A percentile compares a stretch with the other conserved stretches of the same genome.
Evolutionary conservation across 2,329 filamentous ascomycete genomes (phyloP).

Genomic region (Aspergillus tubingensis): DNA sequence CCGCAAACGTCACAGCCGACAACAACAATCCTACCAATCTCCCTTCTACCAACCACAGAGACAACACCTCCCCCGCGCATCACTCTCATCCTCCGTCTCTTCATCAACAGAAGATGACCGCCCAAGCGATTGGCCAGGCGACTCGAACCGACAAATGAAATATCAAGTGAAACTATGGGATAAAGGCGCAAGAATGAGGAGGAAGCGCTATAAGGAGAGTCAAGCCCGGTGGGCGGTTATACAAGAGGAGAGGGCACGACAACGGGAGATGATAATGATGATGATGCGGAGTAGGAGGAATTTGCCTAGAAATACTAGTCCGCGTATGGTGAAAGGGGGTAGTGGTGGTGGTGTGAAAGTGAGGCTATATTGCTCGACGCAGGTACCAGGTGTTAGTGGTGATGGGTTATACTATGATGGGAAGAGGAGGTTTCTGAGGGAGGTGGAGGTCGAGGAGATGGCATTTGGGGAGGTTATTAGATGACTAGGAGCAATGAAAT

Average conservation of each 20-base stretch:
- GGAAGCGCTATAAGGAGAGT: slow-evolving; percentile 9
- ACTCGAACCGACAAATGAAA: slow-evolving; percentile 9
- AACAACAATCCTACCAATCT: no score
- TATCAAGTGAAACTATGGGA: slow-evolving; percentile 18
- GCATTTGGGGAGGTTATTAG: background rate
- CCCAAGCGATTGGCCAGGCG: slow-evolving; percentile 5
- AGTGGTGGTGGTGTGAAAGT: background rate
- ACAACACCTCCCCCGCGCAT: no score
- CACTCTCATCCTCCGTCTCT: background rate
- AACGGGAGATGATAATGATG: background rate
- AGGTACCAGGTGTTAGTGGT: background rate
- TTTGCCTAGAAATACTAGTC: background rate
- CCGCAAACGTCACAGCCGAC: no score
- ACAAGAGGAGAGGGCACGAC: slow-evolving; percentile 14
- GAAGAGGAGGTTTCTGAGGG: slow-evolving; percentile 7
- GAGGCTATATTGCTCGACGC: slow-evolving; percentile 7
- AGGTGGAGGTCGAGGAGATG: slow-evolving; percentile 10
- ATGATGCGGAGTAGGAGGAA: background rate
- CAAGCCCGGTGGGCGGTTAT: slow-evolving; percentile 16
- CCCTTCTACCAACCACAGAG: no score
- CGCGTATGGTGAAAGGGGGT: background rate
- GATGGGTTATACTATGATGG: background rate
- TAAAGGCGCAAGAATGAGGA: slow-evolving; percentile 4
- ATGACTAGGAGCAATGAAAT: background rate
- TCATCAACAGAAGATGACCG: background rate